Conservation (phyloP, 1,139 yeast genomes). For the Suhomyces guaymorum region DNA sequence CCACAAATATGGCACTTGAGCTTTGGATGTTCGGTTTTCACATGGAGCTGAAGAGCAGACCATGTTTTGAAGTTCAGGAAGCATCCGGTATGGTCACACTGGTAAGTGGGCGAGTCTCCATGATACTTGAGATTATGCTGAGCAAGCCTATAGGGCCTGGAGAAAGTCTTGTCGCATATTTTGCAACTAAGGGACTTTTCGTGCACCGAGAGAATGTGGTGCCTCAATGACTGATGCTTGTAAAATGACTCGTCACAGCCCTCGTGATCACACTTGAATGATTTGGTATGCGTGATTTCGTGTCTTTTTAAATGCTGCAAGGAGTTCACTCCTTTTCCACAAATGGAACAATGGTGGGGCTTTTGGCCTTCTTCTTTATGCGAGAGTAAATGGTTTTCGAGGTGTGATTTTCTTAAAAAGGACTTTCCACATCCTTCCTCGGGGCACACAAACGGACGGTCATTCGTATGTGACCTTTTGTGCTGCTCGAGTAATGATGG, state of each 20-base stretch:
- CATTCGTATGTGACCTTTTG: constrained; percentile 72
- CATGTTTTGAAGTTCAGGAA: constrained; percentile 65
- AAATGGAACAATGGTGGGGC: constrained; percentile 72
- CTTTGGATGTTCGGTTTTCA: constrained; percentile 72
- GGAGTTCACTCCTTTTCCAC: constrained; percentile 84
- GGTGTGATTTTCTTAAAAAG: constrained; percentile 76
- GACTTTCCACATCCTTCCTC: constrained; percentile 56
- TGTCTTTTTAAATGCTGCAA: constrained; percentile 83
- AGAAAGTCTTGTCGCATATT: constrained; percentile 60
- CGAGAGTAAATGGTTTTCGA: constrained; percentile 70
- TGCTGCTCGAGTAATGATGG: constrained; percentile 88
- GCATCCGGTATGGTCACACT: constrained; percentile 66
- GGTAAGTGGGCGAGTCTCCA: constrained; percentile 54
- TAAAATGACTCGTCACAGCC: constrained; percentile 69
- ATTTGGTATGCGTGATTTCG: constrained; percentile 72
- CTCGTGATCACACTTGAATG: constrained; percentile 62
- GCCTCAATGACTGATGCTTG: constrained; percentile 76
- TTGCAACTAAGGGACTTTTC: constrained; percentile 53
- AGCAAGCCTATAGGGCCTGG: constrained; percentile 60
- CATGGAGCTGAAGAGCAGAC: constrained; percentile 74
- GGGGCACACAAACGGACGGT: constrained; percentile 72
- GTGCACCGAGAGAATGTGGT: constrained; percentile 69
- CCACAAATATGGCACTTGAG: constrained; percentile 67
- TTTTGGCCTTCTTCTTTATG: constrained; percentile 54
- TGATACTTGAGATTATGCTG: constrained; percentile 66